phyloP scores from a whole-genome alignment of 208 protist genomes.

The Acanthamoeba healyi region DNA sequence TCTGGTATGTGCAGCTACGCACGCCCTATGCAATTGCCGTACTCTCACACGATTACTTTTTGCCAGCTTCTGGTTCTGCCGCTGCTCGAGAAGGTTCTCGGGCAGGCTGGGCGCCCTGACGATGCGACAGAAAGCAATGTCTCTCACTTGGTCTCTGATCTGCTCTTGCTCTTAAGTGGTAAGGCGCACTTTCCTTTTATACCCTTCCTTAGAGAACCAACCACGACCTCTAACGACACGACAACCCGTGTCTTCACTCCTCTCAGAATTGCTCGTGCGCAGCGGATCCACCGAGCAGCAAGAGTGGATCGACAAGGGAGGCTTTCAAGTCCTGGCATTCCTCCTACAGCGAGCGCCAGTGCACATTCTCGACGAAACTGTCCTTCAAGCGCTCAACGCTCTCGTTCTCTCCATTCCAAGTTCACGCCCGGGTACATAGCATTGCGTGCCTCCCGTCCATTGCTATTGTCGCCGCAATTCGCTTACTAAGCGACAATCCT shows the following conservation, averaged over 20 bases:
- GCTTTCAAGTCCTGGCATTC: slow-evolving; percentile 47
- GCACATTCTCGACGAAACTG: slow-evolving; percentile 37
- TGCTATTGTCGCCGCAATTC: background rate
- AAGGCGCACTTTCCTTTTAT: background rate
- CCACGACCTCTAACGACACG: background rate
- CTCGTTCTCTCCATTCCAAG: slow-evolving; percentile 11
- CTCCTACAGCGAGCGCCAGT: slow-evolving; percentile 15
- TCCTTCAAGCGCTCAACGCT: slow-evolving; percentile 52
- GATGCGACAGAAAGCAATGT: background rate
- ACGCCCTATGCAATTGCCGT: background rate
- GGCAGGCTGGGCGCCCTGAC: background rate
- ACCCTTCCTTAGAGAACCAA: background rate
- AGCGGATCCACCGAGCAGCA: slow-evolving; percentile 30
- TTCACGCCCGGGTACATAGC: background rate
- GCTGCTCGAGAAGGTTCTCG: slow-evolving; percentile 22
- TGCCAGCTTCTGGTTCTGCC: slow-evolving; percentile 15
- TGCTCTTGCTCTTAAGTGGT: slow-evolving; percentile 48
- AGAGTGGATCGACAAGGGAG: slow-evolving; percentile 41
- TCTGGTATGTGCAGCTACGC: background rate
- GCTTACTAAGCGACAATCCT: background rate
- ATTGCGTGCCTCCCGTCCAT: background rate
- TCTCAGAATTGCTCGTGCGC: slow-evolving; percentile 6
- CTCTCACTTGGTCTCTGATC: slow-evolving; percentile 10
- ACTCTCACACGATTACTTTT: background rate
- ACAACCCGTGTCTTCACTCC: background rate